Percentiles rank a stretch among this genome's conserved stretches.
These are phyloP conservation scores for Mariannaea elegans DNA, from an alignment of 2,329 filamentous ascomycete genomes.

Conservation along the genomic window DNA sequence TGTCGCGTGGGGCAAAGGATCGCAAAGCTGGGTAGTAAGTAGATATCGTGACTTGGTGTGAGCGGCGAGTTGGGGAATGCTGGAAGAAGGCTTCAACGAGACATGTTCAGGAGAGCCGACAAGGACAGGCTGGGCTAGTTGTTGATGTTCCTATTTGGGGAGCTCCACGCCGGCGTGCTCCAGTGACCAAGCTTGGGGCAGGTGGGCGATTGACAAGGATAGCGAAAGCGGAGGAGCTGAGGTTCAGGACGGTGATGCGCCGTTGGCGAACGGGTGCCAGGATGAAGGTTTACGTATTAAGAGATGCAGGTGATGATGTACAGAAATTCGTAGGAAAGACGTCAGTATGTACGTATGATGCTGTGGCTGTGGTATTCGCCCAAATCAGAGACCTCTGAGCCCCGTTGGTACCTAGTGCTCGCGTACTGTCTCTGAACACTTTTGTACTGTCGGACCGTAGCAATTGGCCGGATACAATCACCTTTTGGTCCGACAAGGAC, in stretches of 20 bases:
- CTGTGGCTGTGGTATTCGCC: not conserved
- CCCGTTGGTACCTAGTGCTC: not conserved
- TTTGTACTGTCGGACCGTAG: not conserved
- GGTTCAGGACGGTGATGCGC: constrained; percentile 20
- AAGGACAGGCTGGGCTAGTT: constrained; percentile 36
- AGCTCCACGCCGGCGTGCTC: constrained; percentile 38
- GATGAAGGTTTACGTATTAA: not conserved
- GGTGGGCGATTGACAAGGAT: constrained; percentile 17
- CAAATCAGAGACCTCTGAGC: not conserved
- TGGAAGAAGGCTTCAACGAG: constrained; percentile 26
- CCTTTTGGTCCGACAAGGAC: not conserved
- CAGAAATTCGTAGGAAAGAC: not conserved
- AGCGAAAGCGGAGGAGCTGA: constrained; percentile 12
- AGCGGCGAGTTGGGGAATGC: constrained; percentile 8
- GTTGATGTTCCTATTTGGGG: constrained; percentile 38
- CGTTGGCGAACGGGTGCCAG: constrained; percentile 9
- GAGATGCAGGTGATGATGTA: not conserved
- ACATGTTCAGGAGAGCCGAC: constrained; percentile 34
- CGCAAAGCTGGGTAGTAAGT: not conserved
- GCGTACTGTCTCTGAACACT: not conserved
- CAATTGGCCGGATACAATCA: not conserved
- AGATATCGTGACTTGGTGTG: constrained; percentile 1
- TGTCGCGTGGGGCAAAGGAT: not conserved
- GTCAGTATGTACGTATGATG: not conserved
- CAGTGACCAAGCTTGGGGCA: constrained; percentile 17